These are phyloP conservation scores for Wallacemonas collosoma DNA, from an alignment of 208 protist species.

Conservation along the genomic window DNA sequence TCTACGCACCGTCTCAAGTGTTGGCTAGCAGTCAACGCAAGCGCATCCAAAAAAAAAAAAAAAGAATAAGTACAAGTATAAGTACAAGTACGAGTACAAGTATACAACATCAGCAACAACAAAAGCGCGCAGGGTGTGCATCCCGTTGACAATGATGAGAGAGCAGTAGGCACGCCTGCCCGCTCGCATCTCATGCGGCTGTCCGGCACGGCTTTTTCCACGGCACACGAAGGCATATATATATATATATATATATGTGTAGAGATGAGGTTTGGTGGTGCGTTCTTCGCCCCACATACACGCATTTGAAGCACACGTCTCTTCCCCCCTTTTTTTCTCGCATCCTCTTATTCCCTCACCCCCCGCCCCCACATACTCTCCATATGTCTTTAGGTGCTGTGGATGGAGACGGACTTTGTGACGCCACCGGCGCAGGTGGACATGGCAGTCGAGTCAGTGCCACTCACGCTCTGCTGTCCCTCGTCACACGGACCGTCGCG, in stretches of 20 bases:
- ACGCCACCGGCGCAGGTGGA: conserved; percentile 5
- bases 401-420: conserved; percentile 7
- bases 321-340: conserved; percentile 1
- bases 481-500: not conserved
- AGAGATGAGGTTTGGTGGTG: too few species aligned
- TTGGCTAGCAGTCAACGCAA: conserved; percentile 1
- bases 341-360: not conserved
- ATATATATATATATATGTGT: too few species aligned
- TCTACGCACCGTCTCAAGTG: too few species aligned
- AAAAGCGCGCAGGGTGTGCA: too few species aligned
- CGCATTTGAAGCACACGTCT: not conserved
- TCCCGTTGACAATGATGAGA: too few species aligned
- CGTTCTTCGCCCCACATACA: not conserved
- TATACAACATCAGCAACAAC: too few species aligned
- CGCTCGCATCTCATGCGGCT: too few species aligned
- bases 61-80: conserved; percentile 2
- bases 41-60: conserved; percentile 9
- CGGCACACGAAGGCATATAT: too few species aligned
- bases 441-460: not conserved
- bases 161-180: too few species aligned
- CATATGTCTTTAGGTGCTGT: not conserved
- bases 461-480: not conserved
- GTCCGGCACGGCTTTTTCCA: too few species aligned
- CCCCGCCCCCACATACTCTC: not conserved
- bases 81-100: not conserved